These are phyloP conservation scores for Dichotomocladium elegans DNA, from an alignment of 371 early-diverging fungal species.

Conservation along the genomic window DNA sequence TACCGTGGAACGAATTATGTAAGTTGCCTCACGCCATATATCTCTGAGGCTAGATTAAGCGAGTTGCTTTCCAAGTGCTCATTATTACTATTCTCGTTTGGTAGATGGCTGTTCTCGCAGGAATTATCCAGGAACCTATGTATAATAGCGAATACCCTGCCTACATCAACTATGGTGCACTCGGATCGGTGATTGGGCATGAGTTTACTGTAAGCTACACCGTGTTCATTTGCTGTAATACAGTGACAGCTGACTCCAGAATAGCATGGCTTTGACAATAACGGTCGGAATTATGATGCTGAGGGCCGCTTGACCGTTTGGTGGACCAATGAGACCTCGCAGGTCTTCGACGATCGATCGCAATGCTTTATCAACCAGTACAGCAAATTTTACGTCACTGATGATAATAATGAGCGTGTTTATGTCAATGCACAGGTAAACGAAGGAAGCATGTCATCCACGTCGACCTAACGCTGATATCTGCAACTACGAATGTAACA, in stretches of 20 bases:
- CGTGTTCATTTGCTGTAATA: conserved; percentile 47
- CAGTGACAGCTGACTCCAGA: conserved; percentile 41
- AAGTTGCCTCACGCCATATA: neutral
- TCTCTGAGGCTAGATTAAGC: no score
- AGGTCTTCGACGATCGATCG: conserved; percentile 47
- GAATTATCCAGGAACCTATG: conserved; percentile 53
- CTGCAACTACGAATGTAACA: conserved; percentile 1
- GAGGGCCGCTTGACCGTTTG: conserved; percentile 45
- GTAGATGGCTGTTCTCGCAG: conserved; percentile 59
- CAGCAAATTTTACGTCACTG: conserved; percentile 33
- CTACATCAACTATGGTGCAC: conserved; percentile 56
- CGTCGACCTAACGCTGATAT: neutral
- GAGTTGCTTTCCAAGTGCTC: neutral
- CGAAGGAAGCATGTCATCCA: conserved; percentile 60
- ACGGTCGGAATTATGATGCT: conserved; percentile 54
- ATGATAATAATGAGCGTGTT: conserved; percentile 14
- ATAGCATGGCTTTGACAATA: conserved; percentile 49
- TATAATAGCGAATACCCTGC: conserved; percentile 39
- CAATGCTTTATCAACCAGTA: conserved; percentile 69
- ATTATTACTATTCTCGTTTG: neutral
- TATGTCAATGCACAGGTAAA: conserved; percentile 50
- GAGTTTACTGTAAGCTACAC: conserved; percentile 51
- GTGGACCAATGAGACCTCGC: conserved; percentile 58
- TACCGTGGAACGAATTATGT: conserved; percentile 42
- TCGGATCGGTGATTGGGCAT: conserved; percentile 60